These are phyloP conservation scores for Eucalyptus sp. DNA, from an alignment of 345 rosid species.

Conservation along the genomic window DNA sequence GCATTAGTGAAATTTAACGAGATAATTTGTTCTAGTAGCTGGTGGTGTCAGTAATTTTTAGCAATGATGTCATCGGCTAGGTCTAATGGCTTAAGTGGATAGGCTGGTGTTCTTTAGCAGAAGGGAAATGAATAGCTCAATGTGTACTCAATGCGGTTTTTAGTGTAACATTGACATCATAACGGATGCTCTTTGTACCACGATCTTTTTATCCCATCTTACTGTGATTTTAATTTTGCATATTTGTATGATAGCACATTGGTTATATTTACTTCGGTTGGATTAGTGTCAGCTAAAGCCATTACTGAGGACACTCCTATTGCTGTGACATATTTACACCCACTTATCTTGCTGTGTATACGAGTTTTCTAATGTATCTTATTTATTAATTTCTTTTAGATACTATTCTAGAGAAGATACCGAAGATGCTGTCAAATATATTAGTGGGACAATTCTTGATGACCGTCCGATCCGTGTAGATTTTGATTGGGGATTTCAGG, in stretches of 20 bases:
- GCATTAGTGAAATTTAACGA: background rate
- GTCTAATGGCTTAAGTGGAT: background rate
- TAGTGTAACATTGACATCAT: background rate
- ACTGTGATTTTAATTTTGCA: background rate
- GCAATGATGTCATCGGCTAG: background rate
- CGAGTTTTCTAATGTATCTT: background rate
- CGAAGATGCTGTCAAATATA: slow-evolving; percentile 88
- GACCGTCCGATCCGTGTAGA: slow-evolving; percentile 97
- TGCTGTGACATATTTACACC: background rate
- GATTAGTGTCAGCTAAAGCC: background rate
- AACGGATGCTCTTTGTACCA: background rate
- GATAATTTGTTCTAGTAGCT: background rate
- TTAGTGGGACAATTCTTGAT: slow-evolving; percentile 95
- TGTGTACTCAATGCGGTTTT: background rate
- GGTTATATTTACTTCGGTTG: background rate
- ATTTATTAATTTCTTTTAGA: slow-evolving; percentile 9
- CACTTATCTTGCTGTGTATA: background rate
- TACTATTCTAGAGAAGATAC: slow-evolving; percentile 95
- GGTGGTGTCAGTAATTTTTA: background rate
- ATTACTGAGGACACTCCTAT: background rate
- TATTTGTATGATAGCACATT: background rate
- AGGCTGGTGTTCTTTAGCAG: background rate
- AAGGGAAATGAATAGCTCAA: background rate
- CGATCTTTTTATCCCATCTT: background rate
- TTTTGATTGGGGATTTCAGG: slow-evolving; percentile 98